A percentile compares a stretch with the other conserved stretches of the same genome.
Evolutionary conservation across 2,329 filamentous ascomycete genomes (phyloP).

Genomic region (Colletotrichum cuscutae): DNA sequence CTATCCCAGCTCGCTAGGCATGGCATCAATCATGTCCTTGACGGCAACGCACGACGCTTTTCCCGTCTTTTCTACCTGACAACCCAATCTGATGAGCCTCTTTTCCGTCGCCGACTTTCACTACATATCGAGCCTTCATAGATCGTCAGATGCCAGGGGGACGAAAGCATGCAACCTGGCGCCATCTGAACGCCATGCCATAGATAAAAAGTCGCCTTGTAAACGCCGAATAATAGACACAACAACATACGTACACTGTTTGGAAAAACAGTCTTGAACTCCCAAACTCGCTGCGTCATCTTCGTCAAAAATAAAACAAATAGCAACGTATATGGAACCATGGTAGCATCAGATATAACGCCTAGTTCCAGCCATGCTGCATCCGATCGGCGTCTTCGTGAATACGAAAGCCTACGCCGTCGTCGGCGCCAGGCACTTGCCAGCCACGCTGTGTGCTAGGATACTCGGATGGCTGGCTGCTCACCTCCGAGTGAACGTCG

Average conservation of each 20-base stretch:
- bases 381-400: slow-evolving; percentile 50
- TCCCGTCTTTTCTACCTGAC: background rate
- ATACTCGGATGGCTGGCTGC: slow-evolving; percentile 67
- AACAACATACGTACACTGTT: slow-evolving; percentile 4
- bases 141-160: background rate
- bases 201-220: background rate
- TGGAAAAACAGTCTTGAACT: slow-evolving; percentile 18
- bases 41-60: background rate
- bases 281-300: slow-evolving; percentile 31
- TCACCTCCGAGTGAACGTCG: slow-evolving; percentile 47
- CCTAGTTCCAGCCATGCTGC: slow-evolving; percentile 21
- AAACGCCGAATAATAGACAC: slow-evolving; percentile 12
- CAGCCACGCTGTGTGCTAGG: slow-evolving; percentile 60
- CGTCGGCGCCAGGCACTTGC: slow-evolving; percentile 42
- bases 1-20: slow-evolving; percentile 10
- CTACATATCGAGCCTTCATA: background rate
- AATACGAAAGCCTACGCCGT: slow-evolving; percentile 47
- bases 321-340: background rate
- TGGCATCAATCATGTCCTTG: slow-evolving; percentile 5
- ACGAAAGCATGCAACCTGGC: background rate
- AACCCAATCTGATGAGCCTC: background rate
- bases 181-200: slow-evolving; percentile 25
- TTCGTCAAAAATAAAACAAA: slow-evolving; percentile 22
- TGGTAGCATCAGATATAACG: background rate
- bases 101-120: background rate